Evolutionary conservation across 1,139 yeast genomes (phyloP), one percentile per base, ranked within the genome.

Genomic region (Yamadazyma dushanensis): DNA sequence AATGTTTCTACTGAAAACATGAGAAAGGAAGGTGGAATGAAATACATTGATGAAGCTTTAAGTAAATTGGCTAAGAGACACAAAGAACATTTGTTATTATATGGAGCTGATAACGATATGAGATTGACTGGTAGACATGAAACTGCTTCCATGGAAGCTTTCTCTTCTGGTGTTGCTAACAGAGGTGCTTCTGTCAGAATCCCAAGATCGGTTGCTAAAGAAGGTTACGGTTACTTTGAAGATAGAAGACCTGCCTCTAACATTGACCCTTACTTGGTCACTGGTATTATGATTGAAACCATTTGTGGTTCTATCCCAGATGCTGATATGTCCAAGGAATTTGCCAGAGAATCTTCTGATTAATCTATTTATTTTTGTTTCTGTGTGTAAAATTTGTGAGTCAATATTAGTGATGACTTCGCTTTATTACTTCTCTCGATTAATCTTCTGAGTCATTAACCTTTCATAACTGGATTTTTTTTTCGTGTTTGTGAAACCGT

Each of bases 161-260:
- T 90, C 78, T 83, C 95, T 34, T 81, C 89, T 41, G 98, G 98
- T 77, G 97, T 92, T 53, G 98, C 98, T 63, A 92, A 92, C 88
- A 87, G 98, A 80, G 98, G 97, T 72, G 96, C 97, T 45, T 89
- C 97, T 26, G 82, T 92, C 54, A 87, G 98, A 80, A 92, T 92
- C 62, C 98, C 98, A 71, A 83, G 98, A 75, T 83, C 96, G 33
- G 98, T 92, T 53, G 96, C 96, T 64, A 88, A 88, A 73, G 97
- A 90, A 68, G 97, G 97, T 44, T 88, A 69, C 70, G 98, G 98
- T 46, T 92, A 92, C 81, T 92, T 92, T 58, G 98, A 92, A 78
- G 98, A 92, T 74, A 88, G 98, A 78, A 89, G 98, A 76, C 98
- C 97, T 45, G 98, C 98, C 52, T 90, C 97, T 46, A 92, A 92